Base-by-base conservation (phyloP, 805 yeast species). In the Hanseniaspora pseudoguilliermondii region DNA sequence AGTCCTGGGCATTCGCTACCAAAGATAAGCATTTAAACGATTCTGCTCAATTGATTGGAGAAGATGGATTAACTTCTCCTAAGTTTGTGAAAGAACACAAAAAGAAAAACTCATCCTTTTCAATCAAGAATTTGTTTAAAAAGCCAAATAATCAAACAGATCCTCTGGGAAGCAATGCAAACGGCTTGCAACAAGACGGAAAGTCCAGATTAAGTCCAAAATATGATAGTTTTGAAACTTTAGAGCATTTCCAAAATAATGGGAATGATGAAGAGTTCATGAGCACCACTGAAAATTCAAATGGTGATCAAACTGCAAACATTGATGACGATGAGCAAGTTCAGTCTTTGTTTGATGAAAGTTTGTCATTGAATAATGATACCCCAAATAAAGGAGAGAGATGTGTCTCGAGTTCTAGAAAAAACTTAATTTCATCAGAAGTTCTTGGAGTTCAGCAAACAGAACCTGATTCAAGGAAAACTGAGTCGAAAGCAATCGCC, bases 91-190 rank as follows among this genome's bases (percentile, higher is more conserved):
- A 49, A 64, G 65, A 49, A 18, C 55, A 51, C 20, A 51, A 51
- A 36, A 51, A 51, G 39, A 66, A 67, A 57, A 57, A 64, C 3
- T 61, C 67, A 1, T 61, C 69, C 25, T 63, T 62, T 29, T 66
- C 69, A 2, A 54, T 68, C 25, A 68, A 63, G 49, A 66, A 61
- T 43, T 49, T 68, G 21, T 68, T 68, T 58, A 65, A 60, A 55
- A 64, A 68, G 2, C 68, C 70, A 9, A 66, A 63, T 48, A 41
- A 39, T 23, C 43, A 43, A 27, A 21, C 49, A 7, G 48, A 39
- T 2, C n/a, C 36, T 25, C 9, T n/a, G 6, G 6, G 13, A 13
- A 49, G 11, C 29, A 27, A 20, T 9, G 8, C 44, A 23, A 41
- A n/a, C 13, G 23, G 29, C 21, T 3, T 11, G 7, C 44, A 41